These are phyloP conservation scores for Daldinia caldariorum DNA, from an alignment of 495 filamentous ascomycete genomes.

Conservation along the genomic window DNA sequence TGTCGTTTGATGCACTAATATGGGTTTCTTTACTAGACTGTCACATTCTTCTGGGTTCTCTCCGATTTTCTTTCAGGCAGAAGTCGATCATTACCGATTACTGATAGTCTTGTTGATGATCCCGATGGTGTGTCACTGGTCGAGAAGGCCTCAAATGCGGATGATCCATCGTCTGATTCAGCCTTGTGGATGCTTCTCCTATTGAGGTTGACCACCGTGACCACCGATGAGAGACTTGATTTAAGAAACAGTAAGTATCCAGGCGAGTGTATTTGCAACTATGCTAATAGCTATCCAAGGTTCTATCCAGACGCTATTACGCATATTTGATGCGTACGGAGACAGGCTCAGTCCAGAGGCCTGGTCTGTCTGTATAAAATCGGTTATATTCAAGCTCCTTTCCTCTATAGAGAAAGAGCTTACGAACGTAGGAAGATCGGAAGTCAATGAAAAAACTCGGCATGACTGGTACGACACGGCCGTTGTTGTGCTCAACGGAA, in stretches of 20 bases:
- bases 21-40: constrained; percentile 61
- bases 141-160: constrained; percentile 60
- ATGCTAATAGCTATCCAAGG: constrained; percentile 50
- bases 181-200: constrained; percentile 88
- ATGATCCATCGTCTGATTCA: constrained; percentile 62
- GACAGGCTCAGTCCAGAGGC: constrained; percentile 79
- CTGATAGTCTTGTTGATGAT: constrained; percentile 59
- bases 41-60: constrained; percentile 94
- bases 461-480: constrained; percentile 80
- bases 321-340: constrained; percentile 91
- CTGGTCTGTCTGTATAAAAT: constrained; percentile 84
- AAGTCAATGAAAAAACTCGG: constrained; percentile 51
- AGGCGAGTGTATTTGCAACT: not conserved
- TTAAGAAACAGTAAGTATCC: constrained; percentile 76
- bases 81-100: constrained; percentile 58
- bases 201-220: constrained; percentile 78
- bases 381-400: constrained; percentile 80
- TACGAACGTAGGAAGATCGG: constrained; percentile 38
- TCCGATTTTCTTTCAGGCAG: constrained; percentile 80
- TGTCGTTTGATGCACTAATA: constrained; percentile 35
- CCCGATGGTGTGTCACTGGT: constrained; percentile 61
- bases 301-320: constrained; percentile 86
- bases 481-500: constrained; percentile 75
- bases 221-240: constrained; percentile 81
- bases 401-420: constrained; percentile 63